Conservation (phyloP, 2,329 filamentous ascomycete species). For the Drechslerella stenobrocha region DNA sequence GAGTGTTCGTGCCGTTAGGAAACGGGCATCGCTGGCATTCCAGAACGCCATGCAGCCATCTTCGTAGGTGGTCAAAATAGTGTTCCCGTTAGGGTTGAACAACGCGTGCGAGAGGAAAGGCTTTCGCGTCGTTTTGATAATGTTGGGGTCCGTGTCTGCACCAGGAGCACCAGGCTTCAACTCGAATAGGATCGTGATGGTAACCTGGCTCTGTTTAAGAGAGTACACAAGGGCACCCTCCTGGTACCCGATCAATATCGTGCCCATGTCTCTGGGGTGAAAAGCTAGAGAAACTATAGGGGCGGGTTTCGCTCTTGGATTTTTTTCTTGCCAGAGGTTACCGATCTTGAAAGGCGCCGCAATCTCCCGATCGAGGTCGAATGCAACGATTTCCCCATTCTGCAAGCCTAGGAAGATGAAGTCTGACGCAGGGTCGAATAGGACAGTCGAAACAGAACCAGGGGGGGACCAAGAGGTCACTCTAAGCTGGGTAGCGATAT, state of each 20-base stretch:
- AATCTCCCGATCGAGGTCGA: constrained; percentile 76
- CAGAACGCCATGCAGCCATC: constrained; percentile 91
- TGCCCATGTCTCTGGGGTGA: constrained; percentile 89
- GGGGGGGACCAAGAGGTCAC: constrained; percentile 63
- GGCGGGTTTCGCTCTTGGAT: constrained; percentile 67
- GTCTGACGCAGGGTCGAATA: constrained; percentile 86
- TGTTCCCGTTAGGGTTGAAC: constrained; percentile 94
- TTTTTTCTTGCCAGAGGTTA: constrained; percentile 79
- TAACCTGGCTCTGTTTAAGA: constrained; percentile 83
- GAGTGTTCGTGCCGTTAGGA: constrained; percentile 80
- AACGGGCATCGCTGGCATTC: constrained; percentile 84
- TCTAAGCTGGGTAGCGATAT: constrained; percentile 55
- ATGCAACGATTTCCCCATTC: constrained; percentile 84
- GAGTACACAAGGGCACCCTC: constrained; percentile 88
- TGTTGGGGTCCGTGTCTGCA: constrained; percentile 68
- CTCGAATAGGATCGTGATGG: constrained; percentile 80
- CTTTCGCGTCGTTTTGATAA: constrained; percentile 66
- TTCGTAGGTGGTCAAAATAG: constrained; percentile 82
- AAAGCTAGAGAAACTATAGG: constrained; percentile 77
- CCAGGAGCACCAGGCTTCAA: constrained; percentile 80
- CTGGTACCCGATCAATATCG: constrained; percentile 85
- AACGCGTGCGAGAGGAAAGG: constrained; percentile 79
- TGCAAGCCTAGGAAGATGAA: constrained; percentile 86
- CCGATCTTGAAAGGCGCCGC: constrained; percentile 78
- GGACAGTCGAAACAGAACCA: constrained; percentile 71